Evolutionary conservation across 2,329 filamentous ascomycete species (phyloP), one percentile per base, ranked within the genome.

Genomic region (Diaporthe australafricana): DNA sequence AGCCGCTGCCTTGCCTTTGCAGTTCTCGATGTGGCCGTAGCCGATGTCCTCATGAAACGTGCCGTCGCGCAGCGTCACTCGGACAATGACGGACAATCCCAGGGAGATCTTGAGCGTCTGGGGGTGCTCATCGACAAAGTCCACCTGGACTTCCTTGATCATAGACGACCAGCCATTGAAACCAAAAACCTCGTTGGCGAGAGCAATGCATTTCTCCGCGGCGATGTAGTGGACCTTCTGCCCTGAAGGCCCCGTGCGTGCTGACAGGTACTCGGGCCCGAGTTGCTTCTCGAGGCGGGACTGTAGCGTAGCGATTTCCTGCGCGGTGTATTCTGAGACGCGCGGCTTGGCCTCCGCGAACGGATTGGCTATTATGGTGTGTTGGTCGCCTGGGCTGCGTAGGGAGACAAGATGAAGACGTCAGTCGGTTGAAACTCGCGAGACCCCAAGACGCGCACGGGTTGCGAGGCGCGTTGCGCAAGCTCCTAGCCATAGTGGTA

Each of bases 21-120:
- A 94, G 79, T 99, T 99, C 81, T 98, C 96, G 77, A 97, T 97
- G 76, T 96, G 94, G 9, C 96, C 96, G 79, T 99, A 99, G 35
- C 96, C 96, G 74, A 98, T 93, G 79, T 99, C 96, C 88, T 99
- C 96, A 80, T 98, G 96, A 80, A 91, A 98, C n/a, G 96, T 96
- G 57, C 96, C 96, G 82, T 98, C 96, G 74, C 92, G 92, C 68
- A 99, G 84, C 2, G 95, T 98, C 42, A 99, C 93, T 71, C 96
- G 90, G 71, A 98, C 91, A 73, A 97, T 94, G 67, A 98, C 95
- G 1, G 94, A 97, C 47, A 99, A 81, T 0, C 96, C 96, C 45
- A 98, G 86, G 74, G 89, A 95, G 77, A 98, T 91, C 80, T 92
- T 96, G 73, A 92, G 88, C 11, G 91, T 95, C 77, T 92, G 89